Conservation (phyloP, 1,139 yeast species). For the Lodderomyces jiufengensis region DNA sequence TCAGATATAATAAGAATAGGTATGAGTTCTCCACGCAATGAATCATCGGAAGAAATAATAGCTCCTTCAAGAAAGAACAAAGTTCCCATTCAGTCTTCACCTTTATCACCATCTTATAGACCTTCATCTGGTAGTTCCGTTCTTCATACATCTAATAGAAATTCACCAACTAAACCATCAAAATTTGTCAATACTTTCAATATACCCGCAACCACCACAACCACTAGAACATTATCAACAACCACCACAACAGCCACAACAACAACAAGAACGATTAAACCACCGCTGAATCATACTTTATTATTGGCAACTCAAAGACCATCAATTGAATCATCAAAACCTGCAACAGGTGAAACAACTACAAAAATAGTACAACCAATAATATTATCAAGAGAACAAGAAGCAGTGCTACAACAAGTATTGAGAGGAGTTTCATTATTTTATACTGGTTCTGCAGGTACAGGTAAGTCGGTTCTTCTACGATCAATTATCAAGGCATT, state of each 20-base stretch:
- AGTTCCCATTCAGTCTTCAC: too few relatives aligned
- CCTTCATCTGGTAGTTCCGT: background rate
- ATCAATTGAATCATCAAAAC: background rate
- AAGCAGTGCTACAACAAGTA: slow-evolving; percentile 34
- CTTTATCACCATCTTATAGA: background rate
- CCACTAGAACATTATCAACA: background rate
- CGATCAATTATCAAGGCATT: slow-evolving; percentile 65
- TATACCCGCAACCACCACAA: background rate
- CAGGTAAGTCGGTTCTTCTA: slow-evolving; percentile 83
- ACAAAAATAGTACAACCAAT: slow-evolving; percentile 33
- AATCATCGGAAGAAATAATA: too few relatives aligned
- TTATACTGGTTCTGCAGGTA: slow-evolving; percentile 95
- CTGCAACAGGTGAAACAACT: background rate
- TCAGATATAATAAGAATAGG: too few relatives aligned
- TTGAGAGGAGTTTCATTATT: slow-evolving; percentile 56
- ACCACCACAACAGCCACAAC: slow-evolving; percentile 1
- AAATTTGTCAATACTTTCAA: background rate
- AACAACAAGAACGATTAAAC: slow-evolving; percentile 1
- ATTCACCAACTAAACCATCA: background rate
- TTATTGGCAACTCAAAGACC: slow-evolving; percentile 18
- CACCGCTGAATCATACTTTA: slow-evolving; percentile 11
- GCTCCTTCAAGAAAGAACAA: too few relatives aligned
- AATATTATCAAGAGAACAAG: slow-evolving; percentile 40
- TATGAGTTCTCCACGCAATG: too few relatives aligned
- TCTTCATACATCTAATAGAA: background rate